Percentiles rank a stretch among this genome's conserved stretches.
phyloP scores from a whole-genome alignment of 2,329 filamentous ascomycete species.

The Ascosphaera apis region DNA sequence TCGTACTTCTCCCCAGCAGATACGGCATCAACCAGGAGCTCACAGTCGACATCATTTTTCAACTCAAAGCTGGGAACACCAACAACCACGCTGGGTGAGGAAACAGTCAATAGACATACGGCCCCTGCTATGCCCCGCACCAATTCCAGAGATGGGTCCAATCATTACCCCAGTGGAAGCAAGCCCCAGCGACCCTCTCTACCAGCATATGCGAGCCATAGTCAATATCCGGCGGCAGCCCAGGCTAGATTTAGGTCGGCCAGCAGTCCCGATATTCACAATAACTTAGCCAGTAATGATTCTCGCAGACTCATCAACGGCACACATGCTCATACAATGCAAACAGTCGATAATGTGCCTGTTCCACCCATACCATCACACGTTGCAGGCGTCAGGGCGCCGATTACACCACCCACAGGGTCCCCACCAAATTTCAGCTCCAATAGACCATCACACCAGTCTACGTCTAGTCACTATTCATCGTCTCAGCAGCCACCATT shows the following conservation, averaged over 20 bases:
- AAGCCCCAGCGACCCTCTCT: conserved; percentile 47
- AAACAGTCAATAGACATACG: conserved; percentile 61
- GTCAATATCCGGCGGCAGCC: conserved; percentile 22
- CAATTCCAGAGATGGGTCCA: conserved; percentile 53
- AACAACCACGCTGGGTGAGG: conserved; percentile 34
- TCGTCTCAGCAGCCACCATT: conserved; percentile 31
- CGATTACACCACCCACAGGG: conserved; percentile 20
- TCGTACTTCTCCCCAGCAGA: conserved; percentile 83
- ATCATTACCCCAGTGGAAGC: conserved; percentile 29
- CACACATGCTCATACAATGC: conserved; percentile 30
- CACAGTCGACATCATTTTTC: conserved; percentile 39
- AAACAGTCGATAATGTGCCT: conserved; percentile 34
- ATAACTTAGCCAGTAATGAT: conserved; percentile 30
- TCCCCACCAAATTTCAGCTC: too few species aligned
- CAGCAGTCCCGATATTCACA: conserved; percentile 85
- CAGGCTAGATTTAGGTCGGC: conserved; percentile 68
- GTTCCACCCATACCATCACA: conserved; percentile 59
- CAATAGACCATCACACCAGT: conserved; percentile 60
- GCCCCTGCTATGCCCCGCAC: conserved; percentile 67
- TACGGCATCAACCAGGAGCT: conserved; percentile 39
- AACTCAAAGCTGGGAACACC: conserved; percentile 53
- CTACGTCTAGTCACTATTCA: conserved; percentile 49
- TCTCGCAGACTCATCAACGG: conserved; percentile 27
- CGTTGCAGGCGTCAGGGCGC: conserved; percentile 32
- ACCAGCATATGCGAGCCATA: conserved; percentile 17